Evolutionary conservation across 2,329 filamentous ascomycete species (phyloP).

Genomic region (Fusarium lyarnte): DNA sequence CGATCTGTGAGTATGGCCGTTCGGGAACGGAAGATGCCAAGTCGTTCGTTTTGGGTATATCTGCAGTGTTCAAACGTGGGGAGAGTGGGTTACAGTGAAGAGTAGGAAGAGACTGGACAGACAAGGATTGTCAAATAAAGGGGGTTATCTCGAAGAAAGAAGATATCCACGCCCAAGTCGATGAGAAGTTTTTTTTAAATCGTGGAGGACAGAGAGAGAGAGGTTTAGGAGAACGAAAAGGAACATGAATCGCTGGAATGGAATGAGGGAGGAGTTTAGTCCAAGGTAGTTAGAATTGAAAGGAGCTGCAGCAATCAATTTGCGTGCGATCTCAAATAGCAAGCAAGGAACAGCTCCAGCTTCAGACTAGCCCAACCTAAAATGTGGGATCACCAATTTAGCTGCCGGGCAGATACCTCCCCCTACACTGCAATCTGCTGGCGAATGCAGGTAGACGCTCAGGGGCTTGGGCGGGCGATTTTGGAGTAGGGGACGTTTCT

Average conservation of each 20-base stretch:
- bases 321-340: not conserved
- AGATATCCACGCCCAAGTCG: not conserved
- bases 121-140: conserved; percentile 37
- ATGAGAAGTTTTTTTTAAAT: not conserved
- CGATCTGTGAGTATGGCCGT: not conserved
- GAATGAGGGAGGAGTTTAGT: conserved; percentile 25
- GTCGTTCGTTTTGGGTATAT: conserved; percentile 17
- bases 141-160: not conserved
- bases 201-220: not conserved
- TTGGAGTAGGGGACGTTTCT: conserved; percentile 22
- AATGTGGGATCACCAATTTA: conserved; percentile 39
- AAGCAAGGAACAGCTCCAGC: conserved; percentile 12
- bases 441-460: conserved; percentile 2
- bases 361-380: conserved; percentile 22
- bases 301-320: conserved; percentile 9
- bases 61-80: conserved; percentile 21
- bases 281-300: conserved; percentile 2
- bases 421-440: not conserved
- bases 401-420: conserved; percentile 16
- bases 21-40: conserved; percentile 23
- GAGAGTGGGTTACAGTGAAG: conserved; percentile 11
- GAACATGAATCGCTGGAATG: conserved; percentile 13
- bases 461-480: conserved; percentile 27
- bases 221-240: not conserved
- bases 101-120: conserved; percentile 33